Evolutionary conservation across 345 rosid species (phyloP), one percentile per base, ranked within the genome.

Genomic region (Cochlearia excelsa): DNA sequence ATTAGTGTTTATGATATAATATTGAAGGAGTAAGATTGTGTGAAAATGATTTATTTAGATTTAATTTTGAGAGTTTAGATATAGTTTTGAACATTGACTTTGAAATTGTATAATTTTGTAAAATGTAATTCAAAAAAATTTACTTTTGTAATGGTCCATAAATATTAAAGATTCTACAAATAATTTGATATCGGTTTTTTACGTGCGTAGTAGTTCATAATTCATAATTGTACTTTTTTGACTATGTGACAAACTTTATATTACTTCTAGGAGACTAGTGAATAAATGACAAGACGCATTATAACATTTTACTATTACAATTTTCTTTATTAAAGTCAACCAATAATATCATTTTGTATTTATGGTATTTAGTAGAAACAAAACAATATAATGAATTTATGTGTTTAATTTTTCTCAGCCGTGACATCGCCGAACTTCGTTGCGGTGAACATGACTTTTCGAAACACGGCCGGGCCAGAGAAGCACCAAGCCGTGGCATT

Each of bases 401-500:
- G 35, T 2, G 35, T 33, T 33, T 33, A 33, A 33, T 2, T 33
- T 6, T 5, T 60, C 64, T 66, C 89, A 92, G 98, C 80, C 37
- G 97, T 89, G 47, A 75, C 77, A 56, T 75, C 87, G 27, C 84
- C 91, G 7, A 83, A 89, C 69, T 92, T 88, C 30, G 86, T 88
- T 10, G 95, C 86, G 9, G 80, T 82, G n/a, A 80, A 84, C 74
- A 74, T 92, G 2, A 92, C 98, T 0, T 51, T 92, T 77, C 91
- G 79, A 3, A 92, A 92, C 74, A 86, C 23, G 23, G 23, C 23
- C 23, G 23, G 23, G 23, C 23, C 23, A 16, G 23, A 16, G 23
- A 16, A 16, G 69, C 90, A 86, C 65, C 98, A 91, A 23, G 98
- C 96, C 0, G 98, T 91, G 0, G 98, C 98, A 0, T 46, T 86